Percentiles rank a stretch among this genome's conserved stretches.
Conservation (phyloP, 164 flowering plant species). For the Vitis riparia region DNA sequence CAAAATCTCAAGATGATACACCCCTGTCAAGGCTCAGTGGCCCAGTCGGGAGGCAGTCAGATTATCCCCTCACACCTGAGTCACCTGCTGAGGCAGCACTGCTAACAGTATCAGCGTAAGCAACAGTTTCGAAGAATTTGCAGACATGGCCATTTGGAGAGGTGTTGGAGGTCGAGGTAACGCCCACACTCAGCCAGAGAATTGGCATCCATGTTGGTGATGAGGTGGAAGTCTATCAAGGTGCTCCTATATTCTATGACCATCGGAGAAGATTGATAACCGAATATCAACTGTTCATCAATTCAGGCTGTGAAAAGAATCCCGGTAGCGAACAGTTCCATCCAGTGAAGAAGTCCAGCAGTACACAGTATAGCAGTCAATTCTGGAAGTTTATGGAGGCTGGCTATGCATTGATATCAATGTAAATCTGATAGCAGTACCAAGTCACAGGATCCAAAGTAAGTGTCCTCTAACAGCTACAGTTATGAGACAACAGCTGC, state of each 20-base stretch:
- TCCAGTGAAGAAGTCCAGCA: too few relatives aligned
- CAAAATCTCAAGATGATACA: conserved; percentile 78
- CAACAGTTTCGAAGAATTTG: conserved; percentile 41
- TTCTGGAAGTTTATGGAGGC: conserved; percentile 39
- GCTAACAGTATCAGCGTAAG: conserved; percentile 73
- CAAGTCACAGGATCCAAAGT: conserved; percentile 41
- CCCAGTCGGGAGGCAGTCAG: conserved; percentile 99
- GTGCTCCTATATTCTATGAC: too few relatives aligned
- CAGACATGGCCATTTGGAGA: conserved; percentile 69
- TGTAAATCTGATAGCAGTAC: conserved; percentile 43
- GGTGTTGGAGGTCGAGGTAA: conserved; percentile 42
- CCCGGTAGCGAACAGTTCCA: too few relatives aligned
- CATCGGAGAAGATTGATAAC: too few relatives aligned
- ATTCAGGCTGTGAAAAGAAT: too few relatives aligned
- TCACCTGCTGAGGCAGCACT: conserved; percentile 48
- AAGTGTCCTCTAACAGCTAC: conserved; percentile 35
- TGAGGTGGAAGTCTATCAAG: background rate
- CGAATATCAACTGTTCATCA: too few relatives aligned
- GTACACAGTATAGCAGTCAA: conserved; percentile 34
- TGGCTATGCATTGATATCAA: conserved; percentile 29
- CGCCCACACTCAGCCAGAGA: conserved; percentile 47
- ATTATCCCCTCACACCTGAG: conserved; percentile 88
- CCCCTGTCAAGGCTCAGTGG: conserved; percentile 89
- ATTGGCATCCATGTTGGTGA: conserved; percentile 46
- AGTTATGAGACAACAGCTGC: conserved; percentile 37